phyloP scores from a whole-genome alignment of 805 yeast genomes.

The Teunomyces pallodes region DNA sequence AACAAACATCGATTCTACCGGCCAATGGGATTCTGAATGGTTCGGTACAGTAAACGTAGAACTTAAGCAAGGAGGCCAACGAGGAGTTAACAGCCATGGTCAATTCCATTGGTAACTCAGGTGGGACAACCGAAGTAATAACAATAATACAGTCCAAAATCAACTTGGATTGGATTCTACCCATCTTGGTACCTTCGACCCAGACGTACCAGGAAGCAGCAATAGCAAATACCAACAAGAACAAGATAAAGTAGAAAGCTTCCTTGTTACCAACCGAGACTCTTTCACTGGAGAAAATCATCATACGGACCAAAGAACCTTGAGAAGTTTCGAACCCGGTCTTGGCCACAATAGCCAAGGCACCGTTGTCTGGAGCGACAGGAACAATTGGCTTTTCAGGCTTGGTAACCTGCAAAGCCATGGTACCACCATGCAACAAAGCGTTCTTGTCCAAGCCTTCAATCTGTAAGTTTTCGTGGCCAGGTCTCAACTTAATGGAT shows the following conservation, averaged over 20 bases:
- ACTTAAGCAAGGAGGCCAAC: slow-evolving; percentile 80
- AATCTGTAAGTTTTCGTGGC: slow-evolving; percentile 60
- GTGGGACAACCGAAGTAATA: slow-evolving; percentile 97
- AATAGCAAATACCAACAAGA: slow-evolving; percentile 85
- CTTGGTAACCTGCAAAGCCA: slow-evolving; percentile 84
- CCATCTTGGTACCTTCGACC: slow-evolving; percentile 96
- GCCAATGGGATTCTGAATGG: slow-evolving; percentile 98
- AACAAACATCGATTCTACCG: slow-evolving; percentile 96
- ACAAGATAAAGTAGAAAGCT: slow-evolving; percentile 87
- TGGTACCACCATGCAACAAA: slow-evolving; percentile 91
- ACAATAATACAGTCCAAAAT: slow-evolving; percentile 94
- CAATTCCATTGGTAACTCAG: slow-evolving; percentile 97
- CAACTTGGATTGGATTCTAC: slow-evolving; percentile 90
- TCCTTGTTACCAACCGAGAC: slow-evolving; percentile 95
- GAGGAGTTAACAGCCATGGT: slow-evolving; percentile 97
- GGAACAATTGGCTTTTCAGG: slow-evolving; percentile 54
- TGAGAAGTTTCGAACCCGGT: slow-evolving; percentile 99
- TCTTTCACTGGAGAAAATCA: slow-evolving; percentile 96
- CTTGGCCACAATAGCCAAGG: slow-evolving; percentile 82
- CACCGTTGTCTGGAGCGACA: slow-evolving; percentile 87
- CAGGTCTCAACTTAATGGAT: slow-evolving; percentile 80
- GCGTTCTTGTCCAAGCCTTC: slow-evolving; percentile 90
- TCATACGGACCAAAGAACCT: slow-evolving; percentile 94
- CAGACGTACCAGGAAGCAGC: slow-evolving; percentile 97
- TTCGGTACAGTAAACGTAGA: slow-evolving; percentile 92